These are phyloP conservation scores for Kurtzmaniella quercitrusa DNA, from an alignment of 1,139 yeast genomes.

Conservation along the genomic window DNA sequence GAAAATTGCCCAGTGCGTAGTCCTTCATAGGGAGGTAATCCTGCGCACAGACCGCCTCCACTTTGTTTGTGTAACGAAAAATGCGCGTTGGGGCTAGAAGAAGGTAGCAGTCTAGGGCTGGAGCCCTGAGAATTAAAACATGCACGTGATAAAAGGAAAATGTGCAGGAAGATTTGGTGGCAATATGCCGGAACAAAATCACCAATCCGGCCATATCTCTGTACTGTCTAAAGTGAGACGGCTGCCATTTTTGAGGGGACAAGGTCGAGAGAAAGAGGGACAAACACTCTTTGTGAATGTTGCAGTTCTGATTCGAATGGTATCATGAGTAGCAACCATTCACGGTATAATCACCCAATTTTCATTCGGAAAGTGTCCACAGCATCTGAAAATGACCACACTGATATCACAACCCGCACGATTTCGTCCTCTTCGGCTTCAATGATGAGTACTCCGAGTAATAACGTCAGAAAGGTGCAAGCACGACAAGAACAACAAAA, in stretches of 20 bases:
- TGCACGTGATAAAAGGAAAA: background rate
- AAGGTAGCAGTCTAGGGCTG: slow-evolving; percentile 4
- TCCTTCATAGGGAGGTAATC: slow-evolving; percentile 1
- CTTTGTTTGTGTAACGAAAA: background rate
- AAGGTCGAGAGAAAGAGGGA: too few relatives aligned
- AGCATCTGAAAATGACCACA: slow-evolving; percentile 12
- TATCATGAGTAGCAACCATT: background rate
- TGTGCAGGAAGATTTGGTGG: background rate
- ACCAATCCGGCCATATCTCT: too few relatives aligned
- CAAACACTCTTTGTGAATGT: background rate
- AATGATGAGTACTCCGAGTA: slow-evolving; percentile 32
- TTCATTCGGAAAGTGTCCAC: slow-evolving; percentile 9
- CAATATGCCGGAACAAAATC: background rate
- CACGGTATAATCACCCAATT: slow-evolving; percentile 9
- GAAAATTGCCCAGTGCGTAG: slow-evolving; percentile 5
- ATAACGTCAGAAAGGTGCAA: slow-evolving; percentile 23
- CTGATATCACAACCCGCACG: slow-evolving; percentile 14
- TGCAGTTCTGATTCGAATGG: background rate
- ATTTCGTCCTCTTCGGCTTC: slow-evolving; percentile 29
- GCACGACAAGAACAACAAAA: slow-evolving; percentile 17
- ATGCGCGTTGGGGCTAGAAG: background rate
- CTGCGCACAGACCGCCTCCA: background rate
- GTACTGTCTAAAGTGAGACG: too few relatives aligned
- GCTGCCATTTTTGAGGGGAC: background rate
- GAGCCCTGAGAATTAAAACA: background rate